Conservation (phyloP, 2,329 filamentous ascomycete species). For the Penicillium sp. region DNA sequence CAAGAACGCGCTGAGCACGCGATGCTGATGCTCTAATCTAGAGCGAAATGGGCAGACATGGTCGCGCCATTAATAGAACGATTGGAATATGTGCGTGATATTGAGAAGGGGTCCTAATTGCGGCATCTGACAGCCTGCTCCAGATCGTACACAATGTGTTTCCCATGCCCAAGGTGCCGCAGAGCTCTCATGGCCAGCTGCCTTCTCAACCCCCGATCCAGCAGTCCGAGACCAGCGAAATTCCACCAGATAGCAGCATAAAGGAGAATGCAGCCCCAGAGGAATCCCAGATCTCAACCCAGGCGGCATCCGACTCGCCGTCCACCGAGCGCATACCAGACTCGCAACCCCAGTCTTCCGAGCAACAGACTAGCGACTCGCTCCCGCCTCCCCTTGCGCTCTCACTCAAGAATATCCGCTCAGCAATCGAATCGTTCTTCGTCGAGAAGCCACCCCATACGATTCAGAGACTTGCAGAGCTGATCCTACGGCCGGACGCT, state of each 20-base stretch:
- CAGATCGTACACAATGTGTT: constrained; percentile 74
- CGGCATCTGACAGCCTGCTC: constrained; percentile 6
- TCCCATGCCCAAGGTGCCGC: constrained; percentile 58
- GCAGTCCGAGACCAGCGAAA: constrained; percentile 25
- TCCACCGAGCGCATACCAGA: constrained; percentile 39
- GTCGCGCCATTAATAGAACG: constrained; percentile 60
- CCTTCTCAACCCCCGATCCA: constrained; percentile 19
- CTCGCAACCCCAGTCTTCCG: constrained; percentile 41
- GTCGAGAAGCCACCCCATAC: constrained; percentile 76
- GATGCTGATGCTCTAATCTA: constrained; percentile 41
- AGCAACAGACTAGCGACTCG: constrained; percentile 41
- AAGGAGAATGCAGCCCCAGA: constrained; percentile 35
- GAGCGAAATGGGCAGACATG: constrained; percentile 63
- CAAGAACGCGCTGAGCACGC: constrained; percentile 8
- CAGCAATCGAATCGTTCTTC: constrained; percentile 62
- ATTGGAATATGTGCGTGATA: constrained; percentile 55
- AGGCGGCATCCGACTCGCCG: constrained; percentile 34
- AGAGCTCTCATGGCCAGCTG: constrained; percentile 22
- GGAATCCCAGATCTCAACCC: constrained; percentile 20
- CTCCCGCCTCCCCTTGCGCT: constrained; percentile 60
- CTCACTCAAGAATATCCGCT: constrained; percentile 56
- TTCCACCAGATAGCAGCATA: constrained; percentile 31
- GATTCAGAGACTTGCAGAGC: constrained; percentile 83
- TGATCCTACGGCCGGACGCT: constrained; percentile 66
- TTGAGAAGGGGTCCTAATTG: neutral